Evolutionary conservation across 208 protist species (phyloP).

Genomic region (Trypanosoma vivax): DNA sequence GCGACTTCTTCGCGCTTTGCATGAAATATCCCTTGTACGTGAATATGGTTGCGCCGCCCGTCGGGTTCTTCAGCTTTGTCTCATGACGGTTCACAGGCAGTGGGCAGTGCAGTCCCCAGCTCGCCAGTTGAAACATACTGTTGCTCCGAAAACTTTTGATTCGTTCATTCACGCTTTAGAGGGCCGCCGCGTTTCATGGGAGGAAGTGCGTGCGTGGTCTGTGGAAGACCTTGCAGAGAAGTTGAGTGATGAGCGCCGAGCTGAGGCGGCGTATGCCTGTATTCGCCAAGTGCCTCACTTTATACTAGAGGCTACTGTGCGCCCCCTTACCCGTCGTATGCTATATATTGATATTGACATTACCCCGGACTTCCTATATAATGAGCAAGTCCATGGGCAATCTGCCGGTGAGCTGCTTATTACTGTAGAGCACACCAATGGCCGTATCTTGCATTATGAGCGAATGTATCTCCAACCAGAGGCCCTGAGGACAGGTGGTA

Average conservation of each 20-base stretch:
- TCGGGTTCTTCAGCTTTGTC: conserved; percentile 79
- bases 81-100: conserved; percentile 95
- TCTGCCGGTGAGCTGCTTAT: conserved; percentile 91
- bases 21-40: conserved; percentile 94
- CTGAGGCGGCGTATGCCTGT: conserved; percentile 82
- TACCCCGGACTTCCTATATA: conserved; percentile 94
- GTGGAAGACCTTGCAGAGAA: conserved; percentile 91
- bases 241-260: conserved; percentile 76
- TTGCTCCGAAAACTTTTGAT: conserved; percentile 76
- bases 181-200: conserved; percentile 93
- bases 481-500: conserved; percentile 56
- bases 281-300: conserved; percentile 95
- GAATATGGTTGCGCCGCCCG: conserved; percentile 95
- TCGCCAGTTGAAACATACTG: conserved; percentile 72
- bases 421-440: conserved; percentile 93
- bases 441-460: conserved; percentile 97
- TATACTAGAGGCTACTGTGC: conserved; percentile 79
- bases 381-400: conserved; percentile 87
- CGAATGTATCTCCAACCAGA: conserved; percentile 18
- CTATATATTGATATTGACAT: conserved; percentile 95
- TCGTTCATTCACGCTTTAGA: conserved; percentile 94
- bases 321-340: conserved; percentile 95
- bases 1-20: conserved; percentile 88
- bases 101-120: conserved; percentile 95
- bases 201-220: conserved; percentile 91